Evolutionary conservation across 1,284 basidiomycete genomes (phyloP).

Genomic region (Limonomyces culmigenus): DNA sequence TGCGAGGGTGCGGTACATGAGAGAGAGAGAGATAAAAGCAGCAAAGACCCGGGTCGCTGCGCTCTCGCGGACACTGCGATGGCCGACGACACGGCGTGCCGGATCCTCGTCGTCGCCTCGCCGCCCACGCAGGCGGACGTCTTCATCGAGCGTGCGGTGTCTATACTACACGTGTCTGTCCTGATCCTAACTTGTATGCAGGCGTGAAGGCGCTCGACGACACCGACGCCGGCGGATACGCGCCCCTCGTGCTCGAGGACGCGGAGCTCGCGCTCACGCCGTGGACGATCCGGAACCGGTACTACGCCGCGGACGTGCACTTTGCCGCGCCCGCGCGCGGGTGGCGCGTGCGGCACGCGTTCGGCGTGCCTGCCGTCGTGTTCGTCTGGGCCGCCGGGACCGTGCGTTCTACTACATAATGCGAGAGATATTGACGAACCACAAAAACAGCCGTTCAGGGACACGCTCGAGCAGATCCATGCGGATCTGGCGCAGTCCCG

Average conservation of each 20-base stretch:
- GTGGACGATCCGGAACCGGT: slow-evolving; percentile 74
- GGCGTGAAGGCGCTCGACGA: background rate
- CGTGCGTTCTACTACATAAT: slow-evolving; percentile 20
- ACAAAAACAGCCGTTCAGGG: slow-evolving; percentile 28
- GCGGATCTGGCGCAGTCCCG: slow-evolving; percentile 19
- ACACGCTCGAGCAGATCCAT: slow-evolving; percentile 32
- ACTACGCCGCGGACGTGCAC: slow-evolving; percentile 66
- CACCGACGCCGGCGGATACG: slow-evolving; percentile 9
- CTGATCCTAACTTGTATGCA: background rate
- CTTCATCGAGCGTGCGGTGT: background rate
- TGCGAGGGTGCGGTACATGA: no score
- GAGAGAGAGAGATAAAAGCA: no score
- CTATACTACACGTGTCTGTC: no score
- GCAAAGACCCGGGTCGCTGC: no score
- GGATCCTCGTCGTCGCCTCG: background rate
- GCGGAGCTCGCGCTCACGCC: slow-evolving; percentile 21
- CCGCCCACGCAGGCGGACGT: background rate
- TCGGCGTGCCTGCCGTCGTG: slow-evolving; percentile 47
- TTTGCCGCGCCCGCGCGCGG: slow-evolving; percentile 33
- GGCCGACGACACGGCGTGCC: no score
- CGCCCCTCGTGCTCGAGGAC: slow-evolving; percentile 9
- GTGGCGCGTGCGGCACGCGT: no score
- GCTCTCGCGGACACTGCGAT: no score
- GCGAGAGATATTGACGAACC: background rate
- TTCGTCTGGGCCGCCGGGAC: slow-evolving; percentile 53